phyloP scores from a whole-genome alignment of 139 green algal species.

The Tetradesmus obliquus region DNA sequence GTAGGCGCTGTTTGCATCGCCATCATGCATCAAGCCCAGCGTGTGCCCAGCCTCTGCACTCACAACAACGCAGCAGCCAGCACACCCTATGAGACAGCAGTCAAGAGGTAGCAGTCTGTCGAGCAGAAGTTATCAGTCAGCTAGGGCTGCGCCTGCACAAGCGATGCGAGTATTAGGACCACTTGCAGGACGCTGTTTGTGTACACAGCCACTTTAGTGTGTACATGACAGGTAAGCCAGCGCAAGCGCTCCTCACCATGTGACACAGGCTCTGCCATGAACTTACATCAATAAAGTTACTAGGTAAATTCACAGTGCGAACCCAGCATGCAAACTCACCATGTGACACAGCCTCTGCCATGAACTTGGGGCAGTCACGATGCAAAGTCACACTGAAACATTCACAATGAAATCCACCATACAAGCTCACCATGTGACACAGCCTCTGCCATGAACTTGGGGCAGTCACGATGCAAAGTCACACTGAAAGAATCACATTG shows the following conservation, averaged over 20 bases:
- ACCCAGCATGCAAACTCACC: neutral
- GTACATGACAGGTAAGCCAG: neutral
- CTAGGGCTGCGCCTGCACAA: neutral
- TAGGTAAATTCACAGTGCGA: too few relatives aligned
- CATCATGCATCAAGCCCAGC: slow-evolving; percentile 7
- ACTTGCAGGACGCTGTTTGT: neutral
- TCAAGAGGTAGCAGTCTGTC: too few relatives aligned
- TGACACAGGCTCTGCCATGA: neutral
- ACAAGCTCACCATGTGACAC: neutral
- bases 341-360: neutral
- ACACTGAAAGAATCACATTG: neutral
- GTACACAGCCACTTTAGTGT: neutral
- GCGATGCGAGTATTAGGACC: neutral
- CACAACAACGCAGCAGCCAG: neutral
- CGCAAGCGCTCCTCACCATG: neutral
- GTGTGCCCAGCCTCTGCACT: neutral
- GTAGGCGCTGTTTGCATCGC: neutral
- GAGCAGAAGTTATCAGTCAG: neutral
- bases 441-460: neutral
- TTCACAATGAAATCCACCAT: neutral
- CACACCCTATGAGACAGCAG: neutral
- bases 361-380: neutral
- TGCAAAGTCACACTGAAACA: too few relatives aligned
- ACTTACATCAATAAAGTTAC: neutral
- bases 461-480: too few relatives aligned